A percentile compares a stretch with the other conserved stretches of the same genome.
Conservation (phyloP, 257 asterid genomes). For the Capsicum chinense region DNA sequence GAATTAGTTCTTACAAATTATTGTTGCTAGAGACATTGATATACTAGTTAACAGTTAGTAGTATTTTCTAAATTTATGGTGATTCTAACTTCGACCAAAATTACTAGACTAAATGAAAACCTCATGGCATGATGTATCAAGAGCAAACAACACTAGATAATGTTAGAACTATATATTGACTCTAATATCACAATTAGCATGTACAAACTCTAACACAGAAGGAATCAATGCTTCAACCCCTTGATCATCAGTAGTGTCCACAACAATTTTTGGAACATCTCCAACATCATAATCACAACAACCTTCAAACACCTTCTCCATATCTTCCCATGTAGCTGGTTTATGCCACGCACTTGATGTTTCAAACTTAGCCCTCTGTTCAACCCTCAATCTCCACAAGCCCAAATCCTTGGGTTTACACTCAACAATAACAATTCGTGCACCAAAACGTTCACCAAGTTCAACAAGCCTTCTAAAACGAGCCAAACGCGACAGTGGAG, state of each 20-base stretch:
- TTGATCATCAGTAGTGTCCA: constrained; percentile 58
- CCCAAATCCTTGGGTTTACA: constrained; percentile 58
- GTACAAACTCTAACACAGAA: constrained; percentile 43
- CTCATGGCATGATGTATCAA: background rate
- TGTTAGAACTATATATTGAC: background rate
- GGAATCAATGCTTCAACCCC: constrained; percentile 43
- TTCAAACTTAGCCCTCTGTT: constrained; percentile 49
- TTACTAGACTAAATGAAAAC: too few relatives aligned
- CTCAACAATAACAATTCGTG: constrained; percentile 51
- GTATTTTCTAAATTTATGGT: too few relatives aligned
- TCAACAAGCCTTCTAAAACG: constrained; percentile 50
- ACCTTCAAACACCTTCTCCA: constrained; percentile 56
- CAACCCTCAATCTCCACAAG: constrained; percentile 68
- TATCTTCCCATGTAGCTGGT: constrained; percentile 64
- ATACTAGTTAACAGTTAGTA: too few relatives aligned
- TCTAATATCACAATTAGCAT: background rate
- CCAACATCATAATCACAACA: constrained; percentile 81
- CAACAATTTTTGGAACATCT: constrained; percentile 55
- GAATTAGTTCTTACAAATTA: too few relatives aligned
- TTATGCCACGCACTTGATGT: constrained; percentile 59
- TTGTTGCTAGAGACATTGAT: too few relatives aligned
- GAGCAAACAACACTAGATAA: background rate
- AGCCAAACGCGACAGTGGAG: constrained; percentile 60
- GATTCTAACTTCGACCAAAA: too few relatives aligned
- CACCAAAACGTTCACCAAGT: constrained; percentile 40